Evolutionary conservation across 2,329 filamentous ascomycete genomes (phyloP), one percentile per base, ranked within the genome.

Genomic region (Epichloe aotearoae): DNA sequence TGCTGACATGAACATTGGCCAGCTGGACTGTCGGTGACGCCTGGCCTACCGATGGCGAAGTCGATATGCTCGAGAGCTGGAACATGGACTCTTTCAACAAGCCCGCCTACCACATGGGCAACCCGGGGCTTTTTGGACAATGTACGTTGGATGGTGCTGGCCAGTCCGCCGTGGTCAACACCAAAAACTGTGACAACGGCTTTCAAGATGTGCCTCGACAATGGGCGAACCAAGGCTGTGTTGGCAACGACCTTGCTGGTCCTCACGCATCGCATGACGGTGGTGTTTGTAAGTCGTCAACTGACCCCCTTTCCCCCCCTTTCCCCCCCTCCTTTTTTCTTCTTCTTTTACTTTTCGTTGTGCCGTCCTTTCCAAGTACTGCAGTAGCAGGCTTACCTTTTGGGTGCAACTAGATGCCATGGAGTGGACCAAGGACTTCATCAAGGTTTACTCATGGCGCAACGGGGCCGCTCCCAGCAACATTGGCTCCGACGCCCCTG

Each of bases 41-140:
- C 55, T 86, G 82, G 82, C 82, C 82, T 11, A 65, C 62, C 23
- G 70, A 71, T 52, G 83, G 82, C 52, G 82, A 86, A 65, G 73
- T 86, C 55, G 82, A 86, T 59, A 78, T 86, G 54, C 79, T 83
- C 56, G 82, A 86, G 67, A 76, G 76, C 48, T 82, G 81, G 63
- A 84, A 84, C 65, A 61, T 70, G 47, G 26, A 10, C 26, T 30
- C 8, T 10, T 1, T 1, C 26, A 30, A 30, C 26, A 30, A 30
- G 26, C 26, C 26, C 26, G 76, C 80, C 33, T 62, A 84, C 38
- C 78, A 84, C 65, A 80, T 79, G 38, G 63, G 65, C 43, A 39
- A 53, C 10, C 57, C 61, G 1, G 17, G 30, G 8, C 48, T 51
- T 5, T 59, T 66, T 33, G 71, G 69, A 40, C 50, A 53, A 2